phyloP scores from a whole-genome alignment of 73 alveolate genomes.

The Stentor roeselii region DNA sequence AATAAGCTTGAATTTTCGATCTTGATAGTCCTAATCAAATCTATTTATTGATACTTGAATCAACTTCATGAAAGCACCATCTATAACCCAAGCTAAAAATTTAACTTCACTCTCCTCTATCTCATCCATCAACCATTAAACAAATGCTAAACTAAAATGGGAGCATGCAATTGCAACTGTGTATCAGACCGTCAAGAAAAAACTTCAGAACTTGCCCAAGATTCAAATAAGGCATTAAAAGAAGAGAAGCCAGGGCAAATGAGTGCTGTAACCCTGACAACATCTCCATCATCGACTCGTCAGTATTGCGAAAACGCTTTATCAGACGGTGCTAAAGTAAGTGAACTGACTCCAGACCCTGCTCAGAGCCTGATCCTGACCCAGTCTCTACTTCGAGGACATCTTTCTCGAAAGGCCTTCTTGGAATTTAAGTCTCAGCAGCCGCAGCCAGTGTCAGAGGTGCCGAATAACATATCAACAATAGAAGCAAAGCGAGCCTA shows the following conservation, averaged over 20 bases:
- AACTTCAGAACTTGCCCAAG: background rate
- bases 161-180: background rate
- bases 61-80: background rate
- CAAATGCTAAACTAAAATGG: no score
- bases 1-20: background rate
- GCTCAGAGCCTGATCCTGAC: background rate
- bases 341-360: background rate
- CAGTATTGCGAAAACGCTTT: background rate
- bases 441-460: background rate
- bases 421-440: background rate
- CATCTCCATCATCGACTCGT: background rate
- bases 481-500: background rate
- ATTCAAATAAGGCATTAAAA: background rate
- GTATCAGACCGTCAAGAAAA: background rate
- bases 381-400: background rate
- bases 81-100: background rate
- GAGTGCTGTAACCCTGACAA: no score
- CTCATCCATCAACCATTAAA: no score
- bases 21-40: background rate
- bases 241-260: background rate
- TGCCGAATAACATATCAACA: slow-evolving; percentile 1
- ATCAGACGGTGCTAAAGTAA: background rate
- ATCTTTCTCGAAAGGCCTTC: background rate
- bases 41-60: background rate
- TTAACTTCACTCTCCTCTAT: no score